phyloP scores from a whole-genome alignment of 345 rosid genomes.

The Eucalyptus sp. region DNA sequence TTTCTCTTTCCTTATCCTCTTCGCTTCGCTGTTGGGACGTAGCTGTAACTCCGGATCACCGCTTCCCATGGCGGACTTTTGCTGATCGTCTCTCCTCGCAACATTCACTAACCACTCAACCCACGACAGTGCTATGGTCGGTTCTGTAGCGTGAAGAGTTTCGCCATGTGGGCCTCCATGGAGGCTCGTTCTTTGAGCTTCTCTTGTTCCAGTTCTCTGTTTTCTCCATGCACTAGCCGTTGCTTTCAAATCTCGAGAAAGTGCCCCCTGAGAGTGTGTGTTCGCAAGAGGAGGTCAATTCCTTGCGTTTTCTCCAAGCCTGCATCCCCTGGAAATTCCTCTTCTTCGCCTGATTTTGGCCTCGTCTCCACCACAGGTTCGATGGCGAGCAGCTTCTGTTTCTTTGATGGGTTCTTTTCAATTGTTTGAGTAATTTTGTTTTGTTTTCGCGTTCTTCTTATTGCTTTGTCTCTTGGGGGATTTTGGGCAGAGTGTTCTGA shows the following conservation, averaged over 20 bases:
- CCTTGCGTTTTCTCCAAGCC: not conserved
- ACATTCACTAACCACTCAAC: not conserved
- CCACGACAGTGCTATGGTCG: not conserved
- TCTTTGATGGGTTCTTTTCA: not conserved
- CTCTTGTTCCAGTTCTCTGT: not conserved
- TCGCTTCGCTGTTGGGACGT: not conserved
- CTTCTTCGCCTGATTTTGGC: not conserved
- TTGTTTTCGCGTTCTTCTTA: not conserved
- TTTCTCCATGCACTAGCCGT: not conserved
- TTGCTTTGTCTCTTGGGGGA: not conserved
- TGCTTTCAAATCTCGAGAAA: not conserved
- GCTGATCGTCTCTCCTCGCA: not conserved
- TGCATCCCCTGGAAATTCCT: not conserved
- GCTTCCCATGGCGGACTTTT: not conserved
- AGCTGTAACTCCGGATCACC: not conserved
- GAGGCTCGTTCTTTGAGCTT: conserved; percentile 5
- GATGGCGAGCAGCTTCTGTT: not conserved
- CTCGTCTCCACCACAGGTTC: not conserved
- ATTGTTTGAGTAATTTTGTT: not conserved
- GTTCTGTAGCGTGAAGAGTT: not conserved
- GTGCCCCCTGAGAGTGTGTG: not conserved
- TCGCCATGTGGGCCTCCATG: not conserved
- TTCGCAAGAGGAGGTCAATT: not conserved
- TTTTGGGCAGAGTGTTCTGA: conserved; percentile 32
- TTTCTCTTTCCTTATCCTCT: not conserved